Base-by-base conservation (phyloP, 2,329 filamentous ascomycete genomes). In the Fusarium multiceps region DNA sequence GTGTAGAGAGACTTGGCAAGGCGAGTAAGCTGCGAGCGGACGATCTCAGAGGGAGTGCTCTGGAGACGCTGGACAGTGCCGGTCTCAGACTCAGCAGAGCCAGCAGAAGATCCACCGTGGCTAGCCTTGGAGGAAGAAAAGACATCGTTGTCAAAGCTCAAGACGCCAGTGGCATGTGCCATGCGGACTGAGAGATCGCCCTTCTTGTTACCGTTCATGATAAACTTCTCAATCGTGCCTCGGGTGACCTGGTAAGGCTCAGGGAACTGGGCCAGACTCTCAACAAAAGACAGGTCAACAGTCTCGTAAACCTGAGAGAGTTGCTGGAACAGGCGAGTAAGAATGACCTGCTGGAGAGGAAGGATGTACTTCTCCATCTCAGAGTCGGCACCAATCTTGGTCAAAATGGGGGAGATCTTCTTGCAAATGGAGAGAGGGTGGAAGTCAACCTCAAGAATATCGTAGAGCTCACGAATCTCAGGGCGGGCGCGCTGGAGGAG, bases 131-230 rank as follows among this genome's bases (percentile, higher is more conserved):
- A 90, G 18, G 96, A 98, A 37, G 96, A 97, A 86, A 99, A 98
- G 72, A 99, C 94, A 80, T 99, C 96, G 57, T 93, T 97, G 80
- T 99, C 96, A 76, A 99, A 99, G 80, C 94, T 98, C 65, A 99
- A 89, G 51, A 98, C 93, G 65, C 96, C 94, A 56, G 94, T 95
- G 67, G 94, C 94, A 79, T 99, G 96, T 79, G 98, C 93, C 82
- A 98, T 93, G 67, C 96, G 94, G 75, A 99, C 97, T 56, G 96
- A 92, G 47, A 99, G 88, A 76, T 99, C 96, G 60, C 96, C 96
- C 89, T 99, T 99, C 90, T 99, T 99, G 88, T 97, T 98, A 70
- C 96, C 96, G 82, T 99, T 99, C 96, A 99, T 99, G 87, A 99
- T 98, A 87, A 99, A 99, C 85, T 98, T 99, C 86, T 99, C 96